phyloP scores from a whole-genome alignment of 2,329 filamentous ascomycete genomes.

The Incumbomyces delicatus region DNA sequence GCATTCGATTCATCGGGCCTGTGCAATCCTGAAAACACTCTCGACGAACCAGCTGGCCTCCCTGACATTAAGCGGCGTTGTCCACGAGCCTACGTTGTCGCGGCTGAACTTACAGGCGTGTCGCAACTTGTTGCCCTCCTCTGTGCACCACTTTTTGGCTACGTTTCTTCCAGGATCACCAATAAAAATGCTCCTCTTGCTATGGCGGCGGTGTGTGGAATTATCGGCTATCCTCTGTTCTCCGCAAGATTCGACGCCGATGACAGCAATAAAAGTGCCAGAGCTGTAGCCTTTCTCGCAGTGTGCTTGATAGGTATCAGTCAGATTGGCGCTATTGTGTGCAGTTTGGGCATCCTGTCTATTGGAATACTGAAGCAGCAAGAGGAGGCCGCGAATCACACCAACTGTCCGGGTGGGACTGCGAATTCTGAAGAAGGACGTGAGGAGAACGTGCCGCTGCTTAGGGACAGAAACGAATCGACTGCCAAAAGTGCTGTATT shows the following conservation, averaged over 20 bases:
- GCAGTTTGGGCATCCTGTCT: constrained; percentile 79
- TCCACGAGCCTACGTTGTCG: constrained; percentile 74
- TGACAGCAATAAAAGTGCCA: constrained; percentile 58
- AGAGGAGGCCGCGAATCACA: constrained; percentile 20
- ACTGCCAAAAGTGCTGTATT: constrained; percentile 22
- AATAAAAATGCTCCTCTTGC: constrained; percentile 65
- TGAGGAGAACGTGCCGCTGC: constrained; percentile 5
- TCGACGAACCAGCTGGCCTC: constrained; percentile 25
- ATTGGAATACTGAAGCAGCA: constrained; percentile 55
- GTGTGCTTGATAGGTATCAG: constrained; percentile 77
- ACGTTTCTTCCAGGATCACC: constrained; percentile 59
- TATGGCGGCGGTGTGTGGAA: constrained; percentile 59
- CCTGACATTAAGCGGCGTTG: constrained; percentile 74
- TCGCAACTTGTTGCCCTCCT: constrained; percentile 80
- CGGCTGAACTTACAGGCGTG: constrained; percentile 76
- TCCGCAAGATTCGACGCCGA: constrained; percentile 70
- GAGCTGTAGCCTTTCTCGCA: constrained; percentile 60
- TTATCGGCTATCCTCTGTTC: constrained; percentile 68
- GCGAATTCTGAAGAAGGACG: background rate
- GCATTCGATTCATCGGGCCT: constrained; percentile 76
- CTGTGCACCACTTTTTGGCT: constrained; percentile 79
- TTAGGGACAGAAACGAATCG: constrained; percentile 14
- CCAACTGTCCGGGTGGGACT: background rate
- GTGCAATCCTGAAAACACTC: constrained; percentile 46
- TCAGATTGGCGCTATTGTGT: constrained; percentile 94